These are phyloP conservation scores for Lophium mytilinum DNA, from an alignment of 495 filamentous ascomycete species.

Conservation along the genomic window DNA sequence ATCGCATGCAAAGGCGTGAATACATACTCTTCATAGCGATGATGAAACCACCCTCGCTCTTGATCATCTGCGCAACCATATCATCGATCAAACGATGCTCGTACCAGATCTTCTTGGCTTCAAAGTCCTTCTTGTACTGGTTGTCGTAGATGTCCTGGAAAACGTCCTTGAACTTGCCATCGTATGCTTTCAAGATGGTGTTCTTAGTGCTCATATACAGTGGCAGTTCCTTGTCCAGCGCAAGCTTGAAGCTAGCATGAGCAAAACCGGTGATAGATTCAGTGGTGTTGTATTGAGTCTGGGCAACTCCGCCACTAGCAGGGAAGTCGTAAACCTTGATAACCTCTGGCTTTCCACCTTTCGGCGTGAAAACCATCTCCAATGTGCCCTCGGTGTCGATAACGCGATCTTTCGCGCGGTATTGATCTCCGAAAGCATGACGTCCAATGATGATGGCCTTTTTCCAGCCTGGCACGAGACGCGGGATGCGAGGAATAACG, in stretches of 20 bases:
- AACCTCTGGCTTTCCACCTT: conserved; percentile 69
- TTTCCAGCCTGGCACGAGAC: conserved; percentile 93
- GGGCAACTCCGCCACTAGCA: conserved; percentile 72
- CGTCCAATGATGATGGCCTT: conserved; percentile 97
- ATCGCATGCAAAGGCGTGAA: no score
- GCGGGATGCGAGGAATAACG: conserved; percentile 83
- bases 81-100: conserved; percentile 98
- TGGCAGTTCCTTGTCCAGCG: conserved; percentile 74
- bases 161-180: conserved; percentile 97
- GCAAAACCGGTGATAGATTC: conserved; percentile 92
- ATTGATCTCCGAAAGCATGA: conserved; percentile 98
- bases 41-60: conserved; percentile 86
- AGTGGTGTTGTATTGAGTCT: conserved; percentile 96
- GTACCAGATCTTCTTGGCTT: conserved; percentile 91
- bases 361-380: conserved; percentile 87
- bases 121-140: conserved; percentile 79
- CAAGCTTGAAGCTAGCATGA: conserved; percentile 91
- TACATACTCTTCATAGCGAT: conserved; percentile 93
- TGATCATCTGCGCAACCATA: conserved; percentile 99
- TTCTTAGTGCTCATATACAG: conserved; percentile 99
- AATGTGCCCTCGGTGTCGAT: conserved; percentile 74
- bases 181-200: conserved; percentile 98
- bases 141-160: conserved; percentile 94
- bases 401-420: conserved; percentile 86
- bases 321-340: conserved; percentile 89